A percentile compares a stretch with the other conserved stretches of the same genome.
phyloP scores from a whole-genome alignment of 805 yeast species.

The Sungouiella thailandica region DNA sequence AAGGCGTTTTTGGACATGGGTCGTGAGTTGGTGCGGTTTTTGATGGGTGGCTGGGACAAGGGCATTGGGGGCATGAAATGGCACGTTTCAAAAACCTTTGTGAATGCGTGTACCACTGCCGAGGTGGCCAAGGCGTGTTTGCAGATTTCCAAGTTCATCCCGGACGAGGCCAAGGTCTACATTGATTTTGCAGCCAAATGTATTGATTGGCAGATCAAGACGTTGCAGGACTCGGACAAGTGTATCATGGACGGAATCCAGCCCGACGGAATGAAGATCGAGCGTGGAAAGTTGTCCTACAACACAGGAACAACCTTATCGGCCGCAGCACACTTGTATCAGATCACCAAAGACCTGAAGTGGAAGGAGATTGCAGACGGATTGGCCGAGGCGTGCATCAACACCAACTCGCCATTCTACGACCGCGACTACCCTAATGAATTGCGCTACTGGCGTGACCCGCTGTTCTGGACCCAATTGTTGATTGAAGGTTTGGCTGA shows the following conservation, averaged over 20 bases:
- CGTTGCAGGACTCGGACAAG: conserved; percentile 52
- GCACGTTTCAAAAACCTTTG: conserved; percentile 57
- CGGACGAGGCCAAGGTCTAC: conserved; percentile 42
- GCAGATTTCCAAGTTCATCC: conserved; percentile 49
- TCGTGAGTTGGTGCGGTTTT: conserved; percentile 51
- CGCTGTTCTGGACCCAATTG: conserved; percentile 58
- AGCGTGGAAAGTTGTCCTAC: conserved; percentile 59
- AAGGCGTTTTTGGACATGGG: conserved; percentile 49
- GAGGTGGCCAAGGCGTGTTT: conserved; percentile 62
- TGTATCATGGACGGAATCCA: conserved; percentile 60
- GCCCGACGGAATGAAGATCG: conserved; percentile 37
- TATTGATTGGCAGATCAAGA: conserved; percentile 51
- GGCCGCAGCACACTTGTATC: conserved; percentile 46
- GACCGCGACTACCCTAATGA: conserved; percentile 57
- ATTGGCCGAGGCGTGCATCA: conserved; percentile 56
- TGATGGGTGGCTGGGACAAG: conserved; percentile 61
- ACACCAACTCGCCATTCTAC: conserved; percentile 51
- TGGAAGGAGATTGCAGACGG: conserved; percentile 45
- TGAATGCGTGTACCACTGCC: conserved; percentile 64
- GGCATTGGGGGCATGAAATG: conserved; percentile 61
- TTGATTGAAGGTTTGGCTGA: conserved; percentile 66
- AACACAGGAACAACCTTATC: conserved; percentile 64
- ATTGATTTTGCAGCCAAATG: conserved; percentile 57
- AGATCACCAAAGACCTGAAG: conserved; percentile 44
- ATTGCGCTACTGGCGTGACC: conserved; percentile 60